A percentile compares a stretch with the other conserved stretches of the same genome.
Conservation (phyloP, 2,329 filamentous ascomycete species). For the Alternaria brassicicola region DNA sequence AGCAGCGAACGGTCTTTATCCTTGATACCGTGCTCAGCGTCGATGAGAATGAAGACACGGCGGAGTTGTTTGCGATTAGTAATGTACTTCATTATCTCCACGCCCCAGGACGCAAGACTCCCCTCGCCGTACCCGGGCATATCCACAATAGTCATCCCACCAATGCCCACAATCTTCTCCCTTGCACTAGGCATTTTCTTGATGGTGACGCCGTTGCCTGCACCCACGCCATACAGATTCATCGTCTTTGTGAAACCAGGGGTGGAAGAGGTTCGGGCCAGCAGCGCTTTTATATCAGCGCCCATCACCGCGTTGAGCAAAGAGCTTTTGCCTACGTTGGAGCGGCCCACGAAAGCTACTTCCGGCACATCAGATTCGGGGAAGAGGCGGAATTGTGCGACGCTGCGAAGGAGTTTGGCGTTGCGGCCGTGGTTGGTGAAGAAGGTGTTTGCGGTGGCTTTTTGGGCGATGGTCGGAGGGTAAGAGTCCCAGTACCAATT, state of each 20-base stretch:
- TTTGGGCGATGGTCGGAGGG: slow-evolving; percentile 42
- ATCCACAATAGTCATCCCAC: slow-evolving; percentile 66
- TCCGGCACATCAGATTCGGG: slow-evolving; percentile 62
- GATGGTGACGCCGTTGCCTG: slow-evolving; percentile 31
- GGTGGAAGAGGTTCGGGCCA: slow-evolving; percentile 59
- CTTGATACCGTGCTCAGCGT: slow-evolving; percentile 68
- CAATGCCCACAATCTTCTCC: slow-evolving; percentile 45
- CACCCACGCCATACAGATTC: slow-evolving; percentile 69
- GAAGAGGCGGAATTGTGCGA: slow-evolving; percentile 65
- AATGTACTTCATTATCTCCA: slow-evolving; percentile 72
- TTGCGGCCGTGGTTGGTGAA: slow-evolving; percentile 50
- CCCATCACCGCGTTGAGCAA: slow-evolving; percentile 66
- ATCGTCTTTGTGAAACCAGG: slow-evolving; percentile 68
- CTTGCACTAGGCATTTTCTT: slow-evolving; percentile 22
- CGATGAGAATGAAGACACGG: slow-evolving; percentile 68
- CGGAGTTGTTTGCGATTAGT: slow-evolving; percentile 65
- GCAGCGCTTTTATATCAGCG: slow-evolving; percentile 52
- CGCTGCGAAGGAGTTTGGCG: slow-evolving; percentile 64
- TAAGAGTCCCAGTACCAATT: slow-evolving; percentile 46
- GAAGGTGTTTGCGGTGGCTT: slow-evolving; percentile 51
- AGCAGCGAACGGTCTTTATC: slow-evolving; percentile 64
- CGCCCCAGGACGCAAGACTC: slow-evolving; percentile 66
- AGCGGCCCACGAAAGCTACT: slow-evolving; percentile 70
- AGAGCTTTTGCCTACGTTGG: slow-evolving; percentile 73
- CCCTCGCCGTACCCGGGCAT: slow-evolving; percentile 74